Base-by-base conservation (phyloP, 805 yeast genomes). In the Scheffersomyces ergatensis region DNA sequence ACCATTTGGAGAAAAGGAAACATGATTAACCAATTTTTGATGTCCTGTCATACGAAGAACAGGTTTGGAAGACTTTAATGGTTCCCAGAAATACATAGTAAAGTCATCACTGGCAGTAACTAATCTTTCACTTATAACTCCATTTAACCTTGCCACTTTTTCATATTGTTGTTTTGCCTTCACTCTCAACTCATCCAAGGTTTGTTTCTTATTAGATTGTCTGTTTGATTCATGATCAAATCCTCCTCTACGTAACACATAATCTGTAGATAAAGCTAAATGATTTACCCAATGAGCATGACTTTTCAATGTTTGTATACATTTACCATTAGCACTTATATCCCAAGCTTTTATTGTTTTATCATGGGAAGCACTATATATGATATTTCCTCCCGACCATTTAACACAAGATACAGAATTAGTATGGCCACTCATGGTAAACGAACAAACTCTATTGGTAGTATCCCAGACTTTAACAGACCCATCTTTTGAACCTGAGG, bases 241-340 rank as follows among this genome's bases (percentile, higher is more conserved):
- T 0, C 96, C 89, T 7, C 99, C 98, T 49, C 84, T 77, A 51
- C 97, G 71, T 39, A 93, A 67, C 0, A 82, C 95, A 57, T 83
- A 84, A 55, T 93, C 99, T 0, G 98, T 92, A 1, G 96, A 86
- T 33, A 93, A 68, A 0, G 97, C 85, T 44, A 93, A 70, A 64
- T 92, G 98, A 60, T 93, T 93, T 36, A 93, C 93, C 99, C 99
- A 93, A 65, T 93, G 99, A 1, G 95, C 97, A 60, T 93, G 99
- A 33, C 93, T 77, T 59, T 82, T 83, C 49, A 93, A 68, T 2
- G 89, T 82, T 58, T 86, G 88, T 25, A 85, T 72, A 50, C 95
- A 79, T 50, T 77, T 78, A 23, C 97, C 98, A 36, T 77, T 78
- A 3, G 71, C 73, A 32, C 74, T 67, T 4, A 87, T 80, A 55